Evolutionary conservation across 371 early-diverging fungal species (phyloP).

Genomic region (Haplosporangium sp.): DNA sequence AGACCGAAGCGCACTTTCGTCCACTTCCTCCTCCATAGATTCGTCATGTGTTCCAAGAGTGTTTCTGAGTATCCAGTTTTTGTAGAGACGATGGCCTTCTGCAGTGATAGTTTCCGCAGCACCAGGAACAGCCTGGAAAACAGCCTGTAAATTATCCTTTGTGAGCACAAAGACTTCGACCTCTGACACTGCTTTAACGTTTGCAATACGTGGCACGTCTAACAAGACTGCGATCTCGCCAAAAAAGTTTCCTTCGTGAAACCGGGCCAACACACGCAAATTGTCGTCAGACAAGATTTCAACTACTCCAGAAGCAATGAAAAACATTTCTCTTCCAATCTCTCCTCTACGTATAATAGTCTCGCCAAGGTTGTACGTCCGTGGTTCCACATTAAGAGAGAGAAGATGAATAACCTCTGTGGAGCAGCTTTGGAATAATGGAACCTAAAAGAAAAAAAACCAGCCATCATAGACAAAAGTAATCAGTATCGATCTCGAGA

Average conservation of each 20-base stretch:
- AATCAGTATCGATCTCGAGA: no score
- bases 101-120: slow-evolving; percentile 50
- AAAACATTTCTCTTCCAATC: slow-evolving; percentile 81
- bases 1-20: background rate
- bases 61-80: slow-evolving; percentile 37
- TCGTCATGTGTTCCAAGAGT: background rate
- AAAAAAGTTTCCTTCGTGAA: slow-evolving; percentile 68
- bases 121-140: slow-evolving; percentile 61
- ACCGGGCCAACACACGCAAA: slow-evolving; percentile 34
- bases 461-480: no score
- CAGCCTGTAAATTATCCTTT: slow-evolving; percentile 60
- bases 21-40: slow-evolving; percentile 1
- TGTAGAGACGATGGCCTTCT: slow-evolving; percentile 42
- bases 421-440: slow-evolving; percentile 63
- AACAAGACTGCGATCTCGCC: slow-evolving; percentile 86
- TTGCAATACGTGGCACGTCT: slow-evolving; percentile 83
- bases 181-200: slow-evolving; percentile 73
- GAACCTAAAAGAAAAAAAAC: slow-evolving; percentile 53
- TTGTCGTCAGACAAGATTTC: slow-evolving; percentile 55
- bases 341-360: slow-evolving; percentile 76
- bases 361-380: slow-evolving; percentile 62
- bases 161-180: slow-evolving; percentile 66
- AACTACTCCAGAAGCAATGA: slow-evolving; percentile 83
- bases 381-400: slow-evolving; percentile 64
- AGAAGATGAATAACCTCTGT: slow-evolving; percentile 65